Base-by-base conservation (phyloP, 2,329 filamentous ascomycete species). In the Fusarium redolens region DNA sequence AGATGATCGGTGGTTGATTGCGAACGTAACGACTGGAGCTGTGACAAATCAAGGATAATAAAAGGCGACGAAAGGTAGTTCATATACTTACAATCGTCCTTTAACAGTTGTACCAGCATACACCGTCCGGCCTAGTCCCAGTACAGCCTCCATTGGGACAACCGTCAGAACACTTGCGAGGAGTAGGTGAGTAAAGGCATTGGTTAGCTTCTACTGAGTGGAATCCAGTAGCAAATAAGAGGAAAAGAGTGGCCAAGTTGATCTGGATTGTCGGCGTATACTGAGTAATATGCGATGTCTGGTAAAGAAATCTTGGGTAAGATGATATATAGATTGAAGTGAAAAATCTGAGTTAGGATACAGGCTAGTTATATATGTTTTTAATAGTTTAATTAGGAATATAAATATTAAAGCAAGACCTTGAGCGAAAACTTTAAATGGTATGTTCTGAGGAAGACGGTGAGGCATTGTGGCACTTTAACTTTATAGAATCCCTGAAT, bases 271-370 rank as follows among this genome's bases (percentile, higher is more conserved):
- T 33, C 10, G 11, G 0, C 3, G 0, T 51, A 14, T 18, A 8
- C 7, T 51, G 12, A 33, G 47, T n/a, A 22, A 33, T 18, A 18
- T 5, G 1, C 10, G 6, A 0, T 10, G 3, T 10, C 15, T 22
- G 5, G 30, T 10, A 3, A 22, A 8, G 3, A 33, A 17, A n/a
- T 22, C 1, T 31, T 3, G 3, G 9, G 6, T n/a, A 30, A 13
- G 13, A n/a, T 8, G 6, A 15, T 30, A 10, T 9, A 48, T 13
- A n/a, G 4, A 0, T 14, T 31, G 28, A 17, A 22, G 0, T 4
- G 0, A 0, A 15, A 4, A 3, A 4, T 18, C 11, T 0, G 13
- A 17, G 17, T 6, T 3, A 7, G 3, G 0, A 22, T 0, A 13
- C 10, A 2, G 0, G 3, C 3, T 5, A 1, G 2, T 22, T 22